A percentile compares a stretch with the other conserved stretches of the same genome.
These are phyloP conservation scores for Hypoxylon intermedium DNA, from an alignment of 495 filamentous ascomycete species.

Conservation along the genomic window DNA sequence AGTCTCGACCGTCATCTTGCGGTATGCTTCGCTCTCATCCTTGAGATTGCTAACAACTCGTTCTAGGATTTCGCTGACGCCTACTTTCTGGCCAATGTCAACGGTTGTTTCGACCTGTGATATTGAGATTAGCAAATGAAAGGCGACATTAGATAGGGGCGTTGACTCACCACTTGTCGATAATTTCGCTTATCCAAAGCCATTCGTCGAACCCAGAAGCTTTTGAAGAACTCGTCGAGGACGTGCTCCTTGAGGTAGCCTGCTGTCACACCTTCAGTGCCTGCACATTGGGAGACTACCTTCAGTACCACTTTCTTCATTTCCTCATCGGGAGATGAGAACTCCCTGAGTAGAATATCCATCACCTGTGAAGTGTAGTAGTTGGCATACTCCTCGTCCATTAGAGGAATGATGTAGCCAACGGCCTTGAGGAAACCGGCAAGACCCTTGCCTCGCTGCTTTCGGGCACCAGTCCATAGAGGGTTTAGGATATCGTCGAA, in stretches of 20 bases:
- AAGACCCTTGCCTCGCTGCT: constrained; percentile 95
- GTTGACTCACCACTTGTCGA: constrained; percentile 72
- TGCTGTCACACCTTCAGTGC: constrained; percentile 92
- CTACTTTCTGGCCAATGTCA: constrained; percentile 95
- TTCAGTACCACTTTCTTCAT: constrained; percentile 99
- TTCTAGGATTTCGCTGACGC: constrained; percentile 92
- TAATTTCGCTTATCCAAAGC: constrained; percentile 97
- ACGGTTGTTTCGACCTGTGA: constrained; percentile 86
- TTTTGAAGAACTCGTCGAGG: constrained; percentile 95
- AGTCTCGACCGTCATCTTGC: constrained; percentile 99
- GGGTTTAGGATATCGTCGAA: constrained; percentile 98
- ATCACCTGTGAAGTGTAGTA: constrained; percentile 99
- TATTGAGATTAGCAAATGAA: constrained; percentile 9
- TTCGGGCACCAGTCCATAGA: constrained; percentile 93
- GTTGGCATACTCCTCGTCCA: constrained; percentile 99
- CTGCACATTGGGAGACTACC: constrained; percentile 95
- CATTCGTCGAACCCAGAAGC: constrained; percentile 98
- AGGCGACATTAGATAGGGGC: not conserved
- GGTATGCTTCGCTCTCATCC: constrained; percentile 96
- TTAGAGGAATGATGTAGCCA: constrained; percentile 96
- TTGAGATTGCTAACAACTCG: constrained; percentile 93
- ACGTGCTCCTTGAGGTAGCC: constrained; percentile 95
- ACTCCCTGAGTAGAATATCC: constrained; percentile 96
- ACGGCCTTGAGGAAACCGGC: constrained; percentile 97
- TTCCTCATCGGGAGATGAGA: constrained; percentile 95